A percentile compares a stretch with the other conserved stretches of the same genome.
Conservation (phyloP, 2,329 filamentous ascomycete species). For the Pseudopithomyces chartarum region DNA sequence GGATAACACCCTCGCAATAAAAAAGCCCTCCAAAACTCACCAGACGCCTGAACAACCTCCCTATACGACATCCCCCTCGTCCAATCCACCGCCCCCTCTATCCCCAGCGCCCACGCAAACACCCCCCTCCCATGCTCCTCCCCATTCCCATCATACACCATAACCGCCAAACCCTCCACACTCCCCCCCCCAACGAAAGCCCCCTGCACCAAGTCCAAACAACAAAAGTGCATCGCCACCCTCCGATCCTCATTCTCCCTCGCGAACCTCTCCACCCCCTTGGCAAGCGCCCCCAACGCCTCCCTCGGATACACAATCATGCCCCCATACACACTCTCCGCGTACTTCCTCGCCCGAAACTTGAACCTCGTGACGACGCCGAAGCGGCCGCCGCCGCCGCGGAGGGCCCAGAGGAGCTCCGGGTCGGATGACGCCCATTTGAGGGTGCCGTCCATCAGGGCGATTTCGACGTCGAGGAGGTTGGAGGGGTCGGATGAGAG, state of each 20-base stretch:
- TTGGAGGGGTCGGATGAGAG: constrained; percentile 48
- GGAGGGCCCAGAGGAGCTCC: constrained; percentile 49
- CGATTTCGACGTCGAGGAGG: constrained; percentile 47
- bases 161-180: neutral
- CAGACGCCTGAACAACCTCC: no score
- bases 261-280: no score
- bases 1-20: no score
- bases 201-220: constrained; percentile 9
- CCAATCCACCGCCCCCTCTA: neutral
- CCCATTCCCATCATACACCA: constrained; percentile 15
- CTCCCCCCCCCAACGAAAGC: constrained; percentile 16
- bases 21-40: no score
- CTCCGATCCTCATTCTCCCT: no score
- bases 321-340: no score
- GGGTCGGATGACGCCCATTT: constrained; percentile 48
- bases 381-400: constrained; percentile 48
- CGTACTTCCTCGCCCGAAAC: no score
- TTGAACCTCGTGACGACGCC: constrained; percentile 22
- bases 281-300: no score
- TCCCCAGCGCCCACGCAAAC: neutral
- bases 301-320: no score
- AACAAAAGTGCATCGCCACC: no score
- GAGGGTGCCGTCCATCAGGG: constrained; percentile 43
- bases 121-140: neutral
- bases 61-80: no score